Evolutionary conservation across 768 basidiomycete species (phyloP).

Genomic region (Udeniomyces megalosporus): DNA sequence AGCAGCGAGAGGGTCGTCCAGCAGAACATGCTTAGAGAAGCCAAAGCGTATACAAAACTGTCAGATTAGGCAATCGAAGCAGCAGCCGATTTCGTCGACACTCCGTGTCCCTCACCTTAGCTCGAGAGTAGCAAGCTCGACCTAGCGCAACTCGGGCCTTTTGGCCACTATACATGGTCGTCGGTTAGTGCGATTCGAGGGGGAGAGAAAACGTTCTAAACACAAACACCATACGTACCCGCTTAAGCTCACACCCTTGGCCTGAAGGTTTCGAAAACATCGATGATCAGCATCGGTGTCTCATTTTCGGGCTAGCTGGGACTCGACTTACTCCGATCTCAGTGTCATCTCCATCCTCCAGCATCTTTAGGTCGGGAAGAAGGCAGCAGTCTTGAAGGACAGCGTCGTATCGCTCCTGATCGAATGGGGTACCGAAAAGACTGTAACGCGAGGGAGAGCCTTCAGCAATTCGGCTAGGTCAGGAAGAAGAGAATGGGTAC

Average conservation of each 20-base stretch:
- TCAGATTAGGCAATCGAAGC: no score
- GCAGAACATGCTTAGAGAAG: slow-evolving; percentile 35
- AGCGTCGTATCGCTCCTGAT: slow-evolving; percentile 6
- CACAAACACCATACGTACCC: no score
- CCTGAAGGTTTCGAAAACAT: no score
- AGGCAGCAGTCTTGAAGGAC: slow-evolving; percentile 8
- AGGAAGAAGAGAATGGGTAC: slow-evolving; percentile 29
- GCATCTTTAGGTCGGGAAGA: slow-evolving; percentile 7
- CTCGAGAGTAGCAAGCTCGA: slow-evolving; percentile 62
- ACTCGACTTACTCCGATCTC: slow-evolving; percentile 19
- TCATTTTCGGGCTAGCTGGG: no score
- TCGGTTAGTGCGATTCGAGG: no score
- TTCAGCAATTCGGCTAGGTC: neutral
- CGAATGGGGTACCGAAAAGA: slow-evolving; percentile 11
- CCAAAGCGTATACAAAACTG: neutral
- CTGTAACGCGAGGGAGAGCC: neutral
- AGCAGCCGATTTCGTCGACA: no score
- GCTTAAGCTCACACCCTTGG: no score
- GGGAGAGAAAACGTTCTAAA: no score
- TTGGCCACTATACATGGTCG: slow-evolving; percentile 40
- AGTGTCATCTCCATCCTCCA: slow-evolving; percentile 16
- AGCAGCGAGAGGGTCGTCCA: slow-evolving; percentile 69
- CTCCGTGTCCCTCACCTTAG: slow-evolving; percentile 31
- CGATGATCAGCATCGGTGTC: no score
- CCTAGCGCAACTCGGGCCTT: slow-evolving; percentile 47